phyloP scores from a whole-genome alignment of 306 rosid genomes.

The Myrica gale region DNA sequence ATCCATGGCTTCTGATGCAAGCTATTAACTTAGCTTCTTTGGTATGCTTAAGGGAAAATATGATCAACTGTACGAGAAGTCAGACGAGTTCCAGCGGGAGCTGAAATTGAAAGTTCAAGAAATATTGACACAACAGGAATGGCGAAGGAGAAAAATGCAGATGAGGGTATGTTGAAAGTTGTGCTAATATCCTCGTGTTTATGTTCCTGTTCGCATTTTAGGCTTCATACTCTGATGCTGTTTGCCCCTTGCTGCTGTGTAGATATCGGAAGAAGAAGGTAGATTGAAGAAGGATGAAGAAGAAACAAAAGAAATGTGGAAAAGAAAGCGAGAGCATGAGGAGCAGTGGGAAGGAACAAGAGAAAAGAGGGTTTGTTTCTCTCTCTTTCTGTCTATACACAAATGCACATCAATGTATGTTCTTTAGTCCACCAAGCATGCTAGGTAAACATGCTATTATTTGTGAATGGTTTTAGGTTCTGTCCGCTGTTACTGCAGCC shows the following conservation, averaged over 20 bases:
- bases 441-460: neutral
- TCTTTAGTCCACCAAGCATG: neutral
- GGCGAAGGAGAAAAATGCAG: constrained; percentile 98
- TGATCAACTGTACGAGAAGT: constrained; percentile 72
- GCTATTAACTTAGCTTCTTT: constrained; percentile 17
- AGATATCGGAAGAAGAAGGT: constrained; percentile 99
- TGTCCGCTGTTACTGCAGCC: neutral
- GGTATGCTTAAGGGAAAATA: constrained; percentile 72
- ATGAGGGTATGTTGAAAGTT: constrained; percentile 70
- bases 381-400: neutral
- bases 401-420: neutral
- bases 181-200: neutral
- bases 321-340: constrained; percentile 95
- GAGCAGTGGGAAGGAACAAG: constrained; percentile 99
- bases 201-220: neutral
- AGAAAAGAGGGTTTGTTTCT: constrained; percentile 81
- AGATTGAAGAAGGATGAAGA: constrained; percentile 94
- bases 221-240: constrained; percentile 25
- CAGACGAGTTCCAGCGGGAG: constrained; percentile 87
- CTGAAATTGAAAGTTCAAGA: constrained; percentile 87
- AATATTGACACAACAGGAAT: constrained; percentile 92
- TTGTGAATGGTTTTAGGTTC: neutral
- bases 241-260: constrained; percentile 28
- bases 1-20: constrained; percentile 11
- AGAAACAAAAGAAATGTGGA: constrained; percentile 97